Evolutionary conservation across 306 rosid genomes (phyloP).

Genomic region (Potentilla sterilis): DNA sequence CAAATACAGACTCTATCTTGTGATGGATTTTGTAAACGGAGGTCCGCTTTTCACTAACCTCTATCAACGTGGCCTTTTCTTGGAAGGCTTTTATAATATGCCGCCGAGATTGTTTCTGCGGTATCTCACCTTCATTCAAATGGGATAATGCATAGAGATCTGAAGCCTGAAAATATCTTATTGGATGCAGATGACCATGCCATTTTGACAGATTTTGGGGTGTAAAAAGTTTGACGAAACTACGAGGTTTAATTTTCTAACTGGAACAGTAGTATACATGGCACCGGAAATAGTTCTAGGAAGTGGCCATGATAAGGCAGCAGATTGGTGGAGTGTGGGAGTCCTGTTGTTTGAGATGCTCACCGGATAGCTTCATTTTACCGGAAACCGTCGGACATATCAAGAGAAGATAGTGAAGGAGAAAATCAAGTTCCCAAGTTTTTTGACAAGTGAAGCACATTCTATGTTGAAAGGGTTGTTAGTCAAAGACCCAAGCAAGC

Average conservation of each 20-base stretch:
- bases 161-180: slow-evolving; percentile 87
- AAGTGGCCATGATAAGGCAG: slow-evolving; percentile 91
- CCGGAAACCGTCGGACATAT: slow-evolving; percentile 70
- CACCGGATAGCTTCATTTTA: slow-evolving; percentile 90
- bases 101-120: slow-evolving; percentile 90
- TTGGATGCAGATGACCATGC: slow-evolving; percentile 90
- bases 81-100: too few relatives aligned
- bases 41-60: slow-evolving; percentile 97
- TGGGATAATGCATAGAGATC: slow-evolving; percentile 96
- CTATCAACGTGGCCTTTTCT: slow-evolving; percentile 83
- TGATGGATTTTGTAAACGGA: slow-evolving; percentile 91
- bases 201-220: slow-evolving; percentile 90
- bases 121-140: slow-evolving; percentile 87
- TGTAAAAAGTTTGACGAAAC: slow-evolving; percentile 77
- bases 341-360: slow-evolving; percentile 87
- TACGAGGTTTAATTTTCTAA: slow-evolving; percentile 76
- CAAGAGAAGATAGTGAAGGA: slow-evolving; percentile 89
- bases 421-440: slow-evolving; percentile 83
- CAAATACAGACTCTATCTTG: slow-evolving; percentile 85
- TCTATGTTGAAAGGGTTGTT: slow-evolving; percentile 86
- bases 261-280: slow-evolving; percentile 91
- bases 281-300: slow-evolving; percentile 94
- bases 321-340: slow-evolving; percentile 99
- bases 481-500: slow-evolving; percentile 62
- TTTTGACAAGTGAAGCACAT: slow-evolving; percentile 89